Conservation (phyloP, 2,329 filamentous ascomycete genomes). For the Fusarium longipes region DNA sequence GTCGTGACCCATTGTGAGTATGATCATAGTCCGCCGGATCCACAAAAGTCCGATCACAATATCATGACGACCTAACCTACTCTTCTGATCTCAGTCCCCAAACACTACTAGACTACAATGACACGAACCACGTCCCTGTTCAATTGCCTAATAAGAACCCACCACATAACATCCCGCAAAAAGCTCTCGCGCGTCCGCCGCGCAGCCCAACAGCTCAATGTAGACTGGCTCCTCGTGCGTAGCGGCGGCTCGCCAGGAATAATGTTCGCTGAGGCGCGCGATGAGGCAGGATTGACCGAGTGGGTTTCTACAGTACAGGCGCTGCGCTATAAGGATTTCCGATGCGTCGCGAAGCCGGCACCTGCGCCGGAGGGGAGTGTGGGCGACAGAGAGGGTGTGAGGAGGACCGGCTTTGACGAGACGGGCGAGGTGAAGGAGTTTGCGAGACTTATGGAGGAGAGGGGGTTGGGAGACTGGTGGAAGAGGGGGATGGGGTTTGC, state of each 20-base stretch:
- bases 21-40: constrained; percentile 1
- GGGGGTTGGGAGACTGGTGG: constrained; percentile 74
- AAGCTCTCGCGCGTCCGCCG: constrained; percentile 72
- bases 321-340: constrained; percentile 78
- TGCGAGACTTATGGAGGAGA: constrained; percentile 67
- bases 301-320: constrained; percentile 75
- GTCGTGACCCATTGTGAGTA: background rate
- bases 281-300: constrained; percentile 63
- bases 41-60: constrained; percentile 31
- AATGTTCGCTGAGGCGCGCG: constrained; percentile 77
- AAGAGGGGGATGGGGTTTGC: constrained; percentile 72
- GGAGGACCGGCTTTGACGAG: constrained; percentile 60
- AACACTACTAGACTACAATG: constrained; percentile 31
- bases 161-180: constrained; percentile 84
- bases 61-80: background rate
- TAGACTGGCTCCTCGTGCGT: constrained; percentile 71
- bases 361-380: background rate
- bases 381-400: background rate
- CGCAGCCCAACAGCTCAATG: constrained; percentile 67
- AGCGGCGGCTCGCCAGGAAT: constrained; percentile 77
- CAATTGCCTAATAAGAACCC: constrained; percentile 74
- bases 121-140: constrained; percentile 35
- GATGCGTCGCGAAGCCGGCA: constrained; percentile 63
- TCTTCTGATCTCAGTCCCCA: background rate
- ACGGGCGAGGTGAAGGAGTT: constrained; percentile 74